Evolutionary conservation across 1,139 yeast genomes (phyloP), one percentile per base, ranked within the genome.

Genomic region (Taphrina pruni): DNA sequence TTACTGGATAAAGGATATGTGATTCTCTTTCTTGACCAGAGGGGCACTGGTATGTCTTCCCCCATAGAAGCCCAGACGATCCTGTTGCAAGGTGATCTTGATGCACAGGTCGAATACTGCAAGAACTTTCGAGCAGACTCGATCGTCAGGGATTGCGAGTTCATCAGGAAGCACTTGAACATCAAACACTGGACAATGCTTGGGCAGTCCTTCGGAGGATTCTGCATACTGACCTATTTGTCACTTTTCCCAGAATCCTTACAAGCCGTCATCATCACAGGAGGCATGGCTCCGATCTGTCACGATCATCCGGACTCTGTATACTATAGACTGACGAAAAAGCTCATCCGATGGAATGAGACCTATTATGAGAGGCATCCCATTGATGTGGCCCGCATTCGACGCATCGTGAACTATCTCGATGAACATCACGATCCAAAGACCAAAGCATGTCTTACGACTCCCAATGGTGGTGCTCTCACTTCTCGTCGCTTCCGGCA

Each of bases 141-240:
- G 26, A 73, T 73, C 46, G 75, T 73, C 7, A 57, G 79, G 65
- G 88, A 86, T 73, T 79, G 83, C 67, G 88, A 86, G 72, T 39
- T 70, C 6, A 81, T 85, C 57, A 77, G 88, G 67, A 72, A 72
- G 20, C 72, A 73, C 0, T 77, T 85, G 62, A 60, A 67, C 1
- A 74, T 73, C 9, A 65, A 71, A 17, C 81, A 82, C 75, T 84
- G 87, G 87, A 80, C 86, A 1, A 72, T 85, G 32, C 74, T 83
- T 58, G 88, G 88, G 6, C 88, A 85, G 73, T 83, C 86, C 0
- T 85, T 81, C 73, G 88, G 88, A 6, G 88, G 88, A 0, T 86
- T 85, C 73, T 80, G 84, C 70, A 77, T 81, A 36, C 80, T 84
- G 71, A 81, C 85, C 0, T 86, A 86, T 75, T 76, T 84, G 43